Base-by-base conservation (phyloP, 257 asterid species). In the Fraxinus quadrangulata region DNA sequence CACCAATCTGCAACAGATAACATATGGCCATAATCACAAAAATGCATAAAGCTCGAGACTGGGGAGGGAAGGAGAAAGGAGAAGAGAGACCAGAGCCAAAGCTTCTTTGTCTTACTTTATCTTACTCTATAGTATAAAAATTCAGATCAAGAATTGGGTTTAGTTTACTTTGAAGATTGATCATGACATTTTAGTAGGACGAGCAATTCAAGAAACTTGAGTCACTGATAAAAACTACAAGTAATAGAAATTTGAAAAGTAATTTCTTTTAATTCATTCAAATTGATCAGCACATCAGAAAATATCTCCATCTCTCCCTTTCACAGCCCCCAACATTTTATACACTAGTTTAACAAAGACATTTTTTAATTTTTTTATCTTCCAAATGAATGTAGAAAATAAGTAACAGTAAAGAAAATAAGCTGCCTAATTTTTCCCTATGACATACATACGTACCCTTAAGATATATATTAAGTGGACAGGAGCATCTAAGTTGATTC, bases 281-380 rank as follows among this genome's bases (percentile, higher is more conserved):
- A 69, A 45, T 56, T 56, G 66, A 56, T 56, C 4, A 56, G 4
- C 66, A 30, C 78, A 79, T 83, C 71, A 72, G 33, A 19, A 74
- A 76, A 66, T 74, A 83, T 77, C 86, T 59, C 78, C 68, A 66
- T 77, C 88, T 74, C 81, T 75, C 83, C 84, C 76, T 85, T 84
- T 81, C 86, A 84, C 56, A 19, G 30, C n/a, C n/a, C 59, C 75
- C 73, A 73, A 70, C 81, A 74, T 42, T 71, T 51, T 71, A 54
- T 75, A 37, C 19, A 40, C 31, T 23, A 47, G 23, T 17, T 77
- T n/a, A 77, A 28, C 73, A 73, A 40, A 72, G 73, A 73, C 74
- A 36, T 61, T 8, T 23, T 5, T 63, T 63, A 23, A 7, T 3
- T 21, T 24, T 37, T 72, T 40, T 40, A 39, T 39, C 59, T 17